phyloP scores from a whole-genome alignment of 2,329 filamentous ascomycete genomes.

The Botrytis tulipae region DNA sequence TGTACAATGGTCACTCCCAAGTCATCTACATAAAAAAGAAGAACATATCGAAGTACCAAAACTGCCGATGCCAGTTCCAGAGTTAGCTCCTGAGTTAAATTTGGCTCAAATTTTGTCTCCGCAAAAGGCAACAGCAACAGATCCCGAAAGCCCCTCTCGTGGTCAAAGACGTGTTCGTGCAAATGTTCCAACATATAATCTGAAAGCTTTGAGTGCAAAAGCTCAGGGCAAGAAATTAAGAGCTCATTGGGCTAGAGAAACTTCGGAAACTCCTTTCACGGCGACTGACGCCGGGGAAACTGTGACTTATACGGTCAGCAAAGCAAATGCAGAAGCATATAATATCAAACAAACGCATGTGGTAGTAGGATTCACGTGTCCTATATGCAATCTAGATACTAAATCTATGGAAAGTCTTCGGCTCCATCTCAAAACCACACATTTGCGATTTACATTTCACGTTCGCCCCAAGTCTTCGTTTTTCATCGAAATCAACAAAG shows the following conservation, averaged over 20 bases:
- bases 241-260: slow-evolving; percentile 44
- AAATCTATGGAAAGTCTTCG: slow-evolving; percentile 28
- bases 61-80: not conserved
- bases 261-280: slow-evolving; percentile 23
- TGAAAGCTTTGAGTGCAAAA: slow-evolving; percentile 58
- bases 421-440: slow-evolving; percentile 32
- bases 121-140: slow-evolving; percentile 17
- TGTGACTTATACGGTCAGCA: slow-evolving; percentile 33
- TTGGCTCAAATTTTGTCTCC: slow-evolving; percentile 18
- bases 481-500: slow-evolving; percentile 38
- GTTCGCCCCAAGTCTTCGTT: slow-evolving; percentile 44
- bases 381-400: slow-evolving; percentile 29
- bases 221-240: slow-evolving; percentile 52
- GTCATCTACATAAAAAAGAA: slow-evolving; percentile 16
- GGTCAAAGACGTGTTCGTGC: slow-evolving; percentile 28
- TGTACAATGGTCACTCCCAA: slow-evolving; percentile 32
- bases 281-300: slow-evolving; percentile 30
- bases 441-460: slow-evolving; percentile 32
- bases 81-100: not conserved
- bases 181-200: slow-evolving; percentile 50
- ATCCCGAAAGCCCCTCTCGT: slow-evolving; percentile 27
- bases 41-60: not conserved
- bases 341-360: slow-evolving; percentile 28
- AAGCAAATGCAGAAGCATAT: slow-evolving; percentile 27
- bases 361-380: slow-evolving; percentile 31